Base-by-base conservation (phyloP, 352 stramenopile genomes). In the Pythium utonaiense region DNA sequence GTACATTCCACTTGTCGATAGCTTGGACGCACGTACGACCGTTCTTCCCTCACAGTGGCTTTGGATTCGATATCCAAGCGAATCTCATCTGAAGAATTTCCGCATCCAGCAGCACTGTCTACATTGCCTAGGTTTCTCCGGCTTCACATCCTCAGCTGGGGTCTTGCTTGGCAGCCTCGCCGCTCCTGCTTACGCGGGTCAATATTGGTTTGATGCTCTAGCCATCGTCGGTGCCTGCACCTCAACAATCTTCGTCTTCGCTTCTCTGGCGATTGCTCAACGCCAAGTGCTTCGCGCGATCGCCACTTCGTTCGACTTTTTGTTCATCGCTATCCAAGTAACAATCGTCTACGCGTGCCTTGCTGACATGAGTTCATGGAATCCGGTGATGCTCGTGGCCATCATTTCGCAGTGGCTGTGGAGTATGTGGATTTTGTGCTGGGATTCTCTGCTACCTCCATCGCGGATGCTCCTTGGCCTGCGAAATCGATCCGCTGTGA, bases 271-370 rank as follows among this genome's bases (percentile, higher is more conserved):
- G 10, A 22, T 53, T 73, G 66, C 28, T 61, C 40, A 80, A 8
- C 67, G 66, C 0, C 21, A 80, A 10, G 42, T 83, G 10, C 53
- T 83, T 1, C 33, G 48, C 19, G 24, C 62, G 2, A 45, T 78
- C 16, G 21, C 68, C 22, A 69, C 56, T 13, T 83, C 74, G 9
- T 83, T 80, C 41, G 71, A 83, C 40, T 75, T 71, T 34, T 28
- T 73, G 7, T 78, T 77, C 34, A 75, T 80, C 54, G 42, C 48
- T 0, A 38, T 67, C 3, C 65, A 83, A 28, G 57, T 66, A 7
- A 64, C 62, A 1, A 21, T 59, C 27, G 70, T 69, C n/a, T 67
- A 73, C 36, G 17, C 74, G 3, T 58, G 44, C 17, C 25, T 76
- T 1, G 78, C 65, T n/a, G 31, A 61, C 8, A 33, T 80, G 1